phyloP scores from a whole-genome alignment of 345 rosid genomes.

The Populus deltoides region DNA sequence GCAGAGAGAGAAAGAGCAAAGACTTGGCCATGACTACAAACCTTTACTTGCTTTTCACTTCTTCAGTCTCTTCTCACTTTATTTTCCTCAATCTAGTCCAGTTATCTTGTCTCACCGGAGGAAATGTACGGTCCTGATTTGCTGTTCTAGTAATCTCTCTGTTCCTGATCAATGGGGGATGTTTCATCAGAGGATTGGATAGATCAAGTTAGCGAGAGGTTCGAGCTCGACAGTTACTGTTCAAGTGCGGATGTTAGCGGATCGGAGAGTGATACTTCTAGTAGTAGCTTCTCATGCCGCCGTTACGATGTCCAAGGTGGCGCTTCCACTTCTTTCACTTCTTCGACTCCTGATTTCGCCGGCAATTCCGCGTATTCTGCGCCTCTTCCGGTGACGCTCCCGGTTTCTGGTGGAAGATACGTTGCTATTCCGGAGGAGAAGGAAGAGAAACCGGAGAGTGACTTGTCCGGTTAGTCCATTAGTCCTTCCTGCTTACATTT shows the following conservation, averaged over 20 bases:
- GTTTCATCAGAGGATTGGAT: slow-evolving; percentile 28
- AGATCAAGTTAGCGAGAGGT: slow-evolving; percentile 26
- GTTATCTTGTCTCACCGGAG: background rate
- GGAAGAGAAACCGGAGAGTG: slow-evolving; percentile 13
- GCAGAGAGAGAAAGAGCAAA: background rate
- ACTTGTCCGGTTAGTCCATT: slow-evolving; percentile 19
- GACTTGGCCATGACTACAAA: background rate
- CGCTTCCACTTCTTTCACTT: slow-evolving; percentile 17
- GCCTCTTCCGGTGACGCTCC: slow-evolving; percentile 23
- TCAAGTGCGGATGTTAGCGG: slow-evolving; percentile 36
- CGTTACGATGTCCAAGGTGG: background rate
- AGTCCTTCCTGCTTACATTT: background rate
- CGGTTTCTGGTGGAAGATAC: slow-evolving; percentile 20
- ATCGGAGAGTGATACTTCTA: slow-evolving; percentile 26
- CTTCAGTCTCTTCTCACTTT: slow-evolving; percentile 1
- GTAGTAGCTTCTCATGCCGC: slow-evolving; percentile 17
- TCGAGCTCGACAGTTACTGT: slow-evolving; percentile 25
- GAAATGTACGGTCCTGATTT: background rate
- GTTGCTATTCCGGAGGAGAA: slow-evolving; percentile 2
- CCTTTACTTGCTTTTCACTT: slow-evolving; percentile 3
- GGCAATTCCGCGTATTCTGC: background rate
- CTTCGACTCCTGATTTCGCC: slow-evolving; percentile 12
- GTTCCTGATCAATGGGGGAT: slow-evolving; percentile 21
- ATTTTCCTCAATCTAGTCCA: background rate
- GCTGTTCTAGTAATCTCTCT: background rate